Conservation (phyloP, 306 rosid species). For the barrel medic (Medicago truncatula) region DNA sequence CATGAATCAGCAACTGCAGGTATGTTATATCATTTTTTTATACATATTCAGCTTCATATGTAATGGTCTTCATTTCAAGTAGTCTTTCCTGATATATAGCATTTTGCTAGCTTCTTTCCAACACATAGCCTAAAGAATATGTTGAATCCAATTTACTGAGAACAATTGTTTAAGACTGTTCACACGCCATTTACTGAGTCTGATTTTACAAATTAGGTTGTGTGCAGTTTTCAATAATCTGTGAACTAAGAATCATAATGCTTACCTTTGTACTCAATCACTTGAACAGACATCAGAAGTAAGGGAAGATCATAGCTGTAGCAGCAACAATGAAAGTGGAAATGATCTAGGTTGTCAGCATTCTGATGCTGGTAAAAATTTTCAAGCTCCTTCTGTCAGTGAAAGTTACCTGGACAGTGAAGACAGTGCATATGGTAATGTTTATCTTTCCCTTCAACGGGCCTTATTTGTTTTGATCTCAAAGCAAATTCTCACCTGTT, state of each 20-base stretch:
- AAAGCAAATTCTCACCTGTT: not conserved
- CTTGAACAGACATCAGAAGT: conserved; percentile 66
- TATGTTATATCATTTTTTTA: conserved; percentile 25
- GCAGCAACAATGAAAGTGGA: conserved; percentile 54
- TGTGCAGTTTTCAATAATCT: conserved; percentile 18
- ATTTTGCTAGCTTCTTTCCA: conserved; percentile 19
- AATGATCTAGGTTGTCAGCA: conserved; percentile 43
- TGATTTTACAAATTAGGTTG: conserved; percentile 4
- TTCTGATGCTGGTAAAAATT: conserved; percentile 27
- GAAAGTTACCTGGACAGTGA: conserved; percentile 59
- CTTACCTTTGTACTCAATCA: conserved; percentile 33
- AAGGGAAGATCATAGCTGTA: conserved; percentile 54
- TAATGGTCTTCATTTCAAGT: conserved; percentile 29
- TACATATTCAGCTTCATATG: conserved; percentile 19
- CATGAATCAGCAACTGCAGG: conserved; percentile 62
- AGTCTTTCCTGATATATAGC: conserved; percentile 21
- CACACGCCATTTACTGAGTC: not conserved
- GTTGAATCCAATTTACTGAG: not conserved
- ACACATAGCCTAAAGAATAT: conserved; percentile 13
- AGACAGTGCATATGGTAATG: conserved; percentile 65
- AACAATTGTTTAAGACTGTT: not conserved
- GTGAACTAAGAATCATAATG: conserved; percentile 20
- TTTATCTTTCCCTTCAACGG: conserved; percentile 32
- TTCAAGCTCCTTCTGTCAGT: conserved; percentile 42
- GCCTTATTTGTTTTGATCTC: not conserved